Evolutionary conservation across 768 basidiomycete genomes (phyloP).

Genomic region (Lactarius tabidus): DNA sequence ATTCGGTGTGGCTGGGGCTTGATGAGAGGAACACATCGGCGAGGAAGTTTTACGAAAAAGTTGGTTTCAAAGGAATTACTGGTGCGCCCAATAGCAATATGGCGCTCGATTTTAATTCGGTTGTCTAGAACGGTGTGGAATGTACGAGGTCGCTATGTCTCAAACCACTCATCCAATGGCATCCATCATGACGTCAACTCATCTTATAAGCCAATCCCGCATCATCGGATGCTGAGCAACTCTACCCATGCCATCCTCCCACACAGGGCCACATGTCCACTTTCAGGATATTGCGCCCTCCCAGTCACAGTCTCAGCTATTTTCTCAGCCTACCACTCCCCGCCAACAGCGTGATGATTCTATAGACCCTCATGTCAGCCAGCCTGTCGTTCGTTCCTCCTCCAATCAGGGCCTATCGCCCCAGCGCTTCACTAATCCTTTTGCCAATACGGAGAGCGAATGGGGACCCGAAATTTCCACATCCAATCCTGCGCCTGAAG

Average conservation of each 20-base stretch:
- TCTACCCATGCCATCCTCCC: not conserved
- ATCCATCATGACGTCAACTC: constrained; percentile 10
- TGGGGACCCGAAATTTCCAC: not conserved
- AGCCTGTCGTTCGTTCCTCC: not conserved
- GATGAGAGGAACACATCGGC: constrained; percentile 60
- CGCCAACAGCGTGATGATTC: not conserved
- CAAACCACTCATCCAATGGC: not conserved
- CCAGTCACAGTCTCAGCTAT: not conserved
- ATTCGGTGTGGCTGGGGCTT: constrained; percentile 64
- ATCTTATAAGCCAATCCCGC: not conserved
- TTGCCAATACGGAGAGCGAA: constrained; percentile 3
- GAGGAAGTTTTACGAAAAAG: constrained; percentile 52
- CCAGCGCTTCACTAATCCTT: constrained; percentile 21
- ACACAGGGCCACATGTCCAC: constrained; percentile 5
- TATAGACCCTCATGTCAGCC: not conserved
- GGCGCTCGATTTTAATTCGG: constrained; percentile 48
- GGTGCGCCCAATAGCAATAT: constrained; percentile 48
- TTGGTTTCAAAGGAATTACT: constrained; percentile 59
- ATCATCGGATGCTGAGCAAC: rapidly evolving
- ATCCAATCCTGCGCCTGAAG: constrained; percentile 12
- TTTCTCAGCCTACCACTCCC: not conserved
- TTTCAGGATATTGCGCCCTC: not conserved
- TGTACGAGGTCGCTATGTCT: too few species aligned
- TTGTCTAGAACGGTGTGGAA: not conserved
- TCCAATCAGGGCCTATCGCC: constrained; percentile 6